These are phyloP conservation scores for Eutypa lata DNA, from an alignment of 2,329 filamentous ascomycete genomes.

Conservation along the genomic window DNA sequence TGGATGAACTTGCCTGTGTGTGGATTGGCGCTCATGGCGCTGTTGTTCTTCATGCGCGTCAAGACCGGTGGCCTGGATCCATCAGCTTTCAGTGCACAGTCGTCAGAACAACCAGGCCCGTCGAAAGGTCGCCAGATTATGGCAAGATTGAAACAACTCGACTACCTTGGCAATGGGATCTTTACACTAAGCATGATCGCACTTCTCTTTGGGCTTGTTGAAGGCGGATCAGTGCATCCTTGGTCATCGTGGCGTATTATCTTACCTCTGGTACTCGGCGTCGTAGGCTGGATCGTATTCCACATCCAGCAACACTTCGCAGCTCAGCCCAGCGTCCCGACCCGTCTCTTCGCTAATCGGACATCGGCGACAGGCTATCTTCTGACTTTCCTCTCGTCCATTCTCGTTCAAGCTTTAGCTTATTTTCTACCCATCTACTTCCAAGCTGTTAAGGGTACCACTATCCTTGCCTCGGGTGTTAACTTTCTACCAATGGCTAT, in stretches of 20 bases:
- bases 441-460: conserved; percentile 29
- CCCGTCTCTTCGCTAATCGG: conserved; percentile 30
- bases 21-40: conserved; percentile 19
- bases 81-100: too few relatives aligned
- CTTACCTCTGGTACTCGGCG: conserved; percentile 9
- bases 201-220: conserved; percentile 33
- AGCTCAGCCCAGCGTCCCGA: conserved; percentile 34
- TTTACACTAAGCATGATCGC: conserved; percentile 30
- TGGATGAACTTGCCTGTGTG: conserved; percentile 30
- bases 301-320: conserved; percentile 3
- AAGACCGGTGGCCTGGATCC: background rate
- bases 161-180: conserved; percentile 33
- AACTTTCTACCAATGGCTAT: conserved; percentile 4
- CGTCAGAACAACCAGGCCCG: background rate
- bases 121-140: background rate
- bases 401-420: conserved; percentile 29
- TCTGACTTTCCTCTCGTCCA: conserved; percentile 32
- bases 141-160: conserved; percentile 19
- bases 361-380: conserved; percentile 29
- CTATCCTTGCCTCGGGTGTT: background rate
- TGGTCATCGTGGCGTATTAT: conserved; percentile 14
- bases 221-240: conserved; percentile 9
- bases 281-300: conserved; percentile 5
- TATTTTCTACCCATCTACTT: conserved; percentile 42
- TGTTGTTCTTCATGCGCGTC: conserved; percentile 27